A percentile compares a stretch with the other conserved stretches of the same genome.
Evolutionary conservation across 371 early-diverging fungal species (phyloP).

Genomic region (Mucor irregularis): DNA sequence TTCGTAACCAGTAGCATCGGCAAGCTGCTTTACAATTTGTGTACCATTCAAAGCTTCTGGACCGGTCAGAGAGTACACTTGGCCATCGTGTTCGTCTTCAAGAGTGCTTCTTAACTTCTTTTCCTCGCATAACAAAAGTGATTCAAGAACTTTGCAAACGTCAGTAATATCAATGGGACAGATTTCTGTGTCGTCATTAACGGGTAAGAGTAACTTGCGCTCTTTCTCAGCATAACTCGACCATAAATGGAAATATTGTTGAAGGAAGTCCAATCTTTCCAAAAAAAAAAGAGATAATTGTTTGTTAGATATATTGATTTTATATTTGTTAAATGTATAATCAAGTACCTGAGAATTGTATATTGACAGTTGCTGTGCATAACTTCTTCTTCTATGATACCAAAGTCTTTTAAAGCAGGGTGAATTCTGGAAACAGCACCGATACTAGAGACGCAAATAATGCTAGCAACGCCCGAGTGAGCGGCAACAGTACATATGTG

Average conservation of each 20-base stretch:
- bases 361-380: conserved; percentile 33
- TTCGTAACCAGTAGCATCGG: conserved; percentile 21
- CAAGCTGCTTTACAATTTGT: conserved; percentile 15
- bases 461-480: conserved; percentile 39
- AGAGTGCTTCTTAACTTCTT: background rate
- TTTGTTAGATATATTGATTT: background rate
- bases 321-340: background rate
- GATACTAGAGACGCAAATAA: conserved; percentile 44
- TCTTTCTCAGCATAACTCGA: conserved; percentile 28
- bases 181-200: conserved; percentile 17
- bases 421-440: conserved; percentile 37
- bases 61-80: conserved; percentile 31
- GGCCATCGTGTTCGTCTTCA: conserved; percentile 23
- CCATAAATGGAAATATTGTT: conserved; percentile 41
- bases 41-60: conserved; percentile 26
- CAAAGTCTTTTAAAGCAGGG: conserved; percentile 31
- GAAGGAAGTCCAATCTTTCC: conserved; percentile 44
- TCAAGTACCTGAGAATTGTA: conserved; percentile 44
- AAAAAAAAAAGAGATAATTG: background rate
- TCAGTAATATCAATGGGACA: conserved; percentile 32
- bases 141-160: conserved; percentile 27
- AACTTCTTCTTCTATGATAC: conserved; percentile 38
- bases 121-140: conserved; percentile 10
- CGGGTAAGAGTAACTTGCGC: conserved; percentile 20
- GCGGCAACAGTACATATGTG: conserved; percentile 30